Base-by-base conservation (phyloP, 75 land plant genomes). In the Pinus albicaulis region DNA sequence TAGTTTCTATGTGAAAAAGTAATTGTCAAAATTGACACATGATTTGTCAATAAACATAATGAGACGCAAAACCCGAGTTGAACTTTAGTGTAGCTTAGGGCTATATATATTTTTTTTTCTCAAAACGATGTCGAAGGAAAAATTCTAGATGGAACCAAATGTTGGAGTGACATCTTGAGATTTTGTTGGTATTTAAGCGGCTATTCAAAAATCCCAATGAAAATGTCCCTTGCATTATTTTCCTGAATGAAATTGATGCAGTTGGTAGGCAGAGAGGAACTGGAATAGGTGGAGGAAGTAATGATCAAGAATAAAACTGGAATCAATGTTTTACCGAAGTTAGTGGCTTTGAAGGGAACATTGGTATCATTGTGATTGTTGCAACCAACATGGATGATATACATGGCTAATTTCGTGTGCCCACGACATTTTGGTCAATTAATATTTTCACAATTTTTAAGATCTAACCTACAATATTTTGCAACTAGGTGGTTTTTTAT, bases 221-320 rank as follows among this genome's bases (percentile, higher is more conserved):
- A 79, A 96, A 96, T 86, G 99, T 98, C 23, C 99, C 99, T n/a
- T 96, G 99, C 76, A 96, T 96, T 81, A 98, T 96, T 31, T 96
- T 96, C 81, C 95, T 96, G 57, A 98, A 96, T 86, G 99, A 96
- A 80, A 96, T 96, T 69, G 99, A 96, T 92, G 99, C 99, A 75
- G 98, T 96, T 34, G 99, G 99, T 52, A 85, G 97, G 64, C 95
- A 93, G 74, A 92, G 99, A 86, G 99, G 98, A 17, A 92, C 99
- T 57, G 97, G 99, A 36, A 96, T 96, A 68, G 99, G 99, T 63
- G 98, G 98, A 62, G 97, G 98, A 11, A 95, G 93, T 88, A 97
- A 95, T 84, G 98, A 95, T 77, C 78, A 97, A 52, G 98, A 95
- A 73, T 97, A 95, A 77, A 95, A 97, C 0, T 84, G 93, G 76